Base-by-base conservation (phyloP, 2,329 filamentous ascomycete species). In the Fusarium burgessii region DNA sequence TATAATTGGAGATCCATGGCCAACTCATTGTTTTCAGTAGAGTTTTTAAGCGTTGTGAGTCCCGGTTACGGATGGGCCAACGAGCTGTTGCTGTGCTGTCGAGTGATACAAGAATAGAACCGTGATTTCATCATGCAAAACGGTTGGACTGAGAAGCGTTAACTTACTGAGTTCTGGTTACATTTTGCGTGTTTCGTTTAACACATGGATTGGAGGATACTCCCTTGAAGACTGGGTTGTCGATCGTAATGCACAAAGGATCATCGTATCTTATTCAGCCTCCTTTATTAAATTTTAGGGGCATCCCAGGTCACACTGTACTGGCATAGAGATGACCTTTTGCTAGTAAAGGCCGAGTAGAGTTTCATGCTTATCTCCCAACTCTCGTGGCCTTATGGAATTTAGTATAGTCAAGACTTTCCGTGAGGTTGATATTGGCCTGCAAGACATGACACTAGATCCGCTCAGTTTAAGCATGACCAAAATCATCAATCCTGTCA, bases 201-300 rank as follows among this genome's bases (percentile, higher is more conserved):
- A 50, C 46, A 27, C 25, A 20, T 23, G 23, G 23, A 23, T 23
- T 23, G 33, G 35, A 60, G 51, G 40, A 47, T 46, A 29, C 35
- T 33, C 43, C 50, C 46, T 61, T 42, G 25, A 35, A 45, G 47
- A 52, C 36, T 46, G 10, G 55, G 49, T 47, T 47, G 68, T 47
- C 70, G 64, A 71, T 71, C 64, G 47, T 42, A 71, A 71, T 71
- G 55, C 38, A 56, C 42, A 69, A 40, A 62, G 49, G 51, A 51
- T 52, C 32, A 25, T 66, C 38, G 20, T 50, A 40, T 40, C 47
- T 45, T 41, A 13, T 18, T 52, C 45, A 29, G 20, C 46, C 46
- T 51, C 36, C 17, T 33, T 18, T 55, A 33, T 18, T 51, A 35
- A 27, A 40, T 32, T 55, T 23, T 7, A 14, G 20, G 46, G 38